These are phyloP conservation scores for Cordyceps militaris DNA, from an alignment of 2,329 filamentous ascomycete species.

Conservation along the genomic window DNA sequence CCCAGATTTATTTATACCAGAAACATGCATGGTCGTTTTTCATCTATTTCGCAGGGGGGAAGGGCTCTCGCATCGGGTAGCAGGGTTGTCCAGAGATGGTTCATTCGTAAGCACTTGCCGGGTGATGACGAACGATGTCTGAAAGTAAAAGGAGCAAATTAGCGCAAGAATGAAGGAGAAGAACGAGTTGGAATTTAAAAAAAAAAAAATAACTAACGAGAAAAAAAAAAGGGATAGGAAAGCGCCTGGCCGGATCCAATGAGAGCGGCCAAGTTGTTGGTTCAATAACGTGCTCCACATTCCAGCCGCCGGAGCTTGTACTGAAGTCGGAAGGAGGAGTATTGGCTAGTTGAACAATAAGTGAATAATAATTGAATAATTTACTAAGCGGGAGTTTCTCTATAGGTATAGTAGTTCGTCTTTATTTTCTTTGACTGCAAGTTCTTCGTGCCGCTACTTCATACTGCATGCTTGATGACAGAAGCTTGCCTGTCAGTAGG, in stretches of 20 bases:
- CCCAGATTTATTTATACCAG: conserved; percentile 2
- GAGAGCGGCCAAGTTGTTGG: not conserved
- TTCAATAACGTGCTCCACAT: not conserved
- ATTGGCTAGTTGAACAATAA: too few relatives aligned
- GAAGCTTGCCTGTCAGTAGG: too few relatives aligned
- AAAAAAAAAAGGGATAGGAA: not conserved
- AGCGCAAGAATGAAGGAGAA: not conserved
- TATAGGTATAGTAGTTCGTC: too few relatives aligned
- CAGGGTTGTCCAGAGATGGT: not conserved
- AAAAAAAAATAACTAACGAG: not conserved
- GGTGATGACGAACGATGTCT: too few relatives aligned
- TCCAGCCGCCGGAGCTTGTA: not conserved
- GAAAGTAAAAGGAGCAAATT: too few relatives aligned
- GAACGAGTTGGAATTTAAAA: not conserved
- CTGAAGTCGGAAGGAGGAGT: not conserved
- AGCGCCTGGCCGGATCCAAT: not conserved
- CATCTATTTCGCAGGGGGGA: not conserved
- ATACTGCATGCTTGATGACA: too few relatives aligned
- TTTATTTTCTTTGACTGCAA: too few relatives aligned
- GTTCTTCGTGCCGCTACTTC: not conserved
- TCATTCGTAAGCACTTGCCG: too few relatives aligned
- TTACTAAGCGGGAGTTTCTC: too few relatives aligned
- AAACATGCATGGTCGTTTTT: conserved; percentile 8
- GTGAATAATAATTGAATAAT: too few relatives aligned
- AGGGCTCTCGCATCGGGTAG: not conserved